Percentiles rank a stretch among this genome's conserved stretches.
Evolutionary conservation across 805 yeast genomes (phyloP).

Genomic region (Lipomyces lipofer): DNA sequence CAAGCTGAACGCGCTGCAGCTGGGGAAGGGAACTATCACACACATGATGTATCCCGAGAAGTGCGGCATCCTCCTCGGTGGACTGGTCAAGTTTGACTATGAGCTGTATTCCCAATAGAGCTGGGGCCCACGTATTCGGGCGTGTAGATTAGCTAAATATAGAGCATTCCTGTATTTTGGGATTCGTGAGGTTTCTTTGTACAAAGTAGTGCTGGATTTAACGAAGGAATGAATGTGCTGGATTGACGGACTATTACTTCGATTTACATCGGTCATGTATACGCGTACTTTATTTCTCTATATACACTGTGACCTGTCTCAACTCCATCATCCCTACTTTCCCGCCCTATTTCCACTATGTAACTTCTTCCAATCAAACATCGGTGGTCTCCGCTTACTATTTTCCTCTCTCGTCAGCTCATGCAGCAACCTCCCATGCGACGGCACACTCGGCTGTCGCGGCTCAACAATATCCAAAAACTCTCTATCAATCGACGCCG

Average conservation of each 20-base stretch:
- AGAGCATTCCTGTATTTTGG: too few species aligned
- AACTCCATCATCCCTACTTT: not conserved
- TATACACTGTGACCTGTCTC: not conserved
- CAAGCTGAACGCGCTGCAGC: slow-evolving; percentile 9
- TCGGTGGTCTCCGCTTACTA: slow-evolving; percentile 17
- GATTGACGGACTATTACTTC: too few species aligned
- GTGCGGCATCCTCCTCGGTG: slow-evolving; percentile 16
- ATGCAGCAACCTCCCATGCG: slow-evolving; percentile 11
- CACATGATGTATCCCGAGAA: not conserved
- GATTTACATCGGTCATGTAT: not conserved
- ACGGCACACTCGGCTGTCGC: slow-evolving; percentile 21
- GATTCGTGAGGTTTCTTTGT: too few species aligned
- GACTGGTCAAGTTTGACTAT: slow-evolving; percentile 20
- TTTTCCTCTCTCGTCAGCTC: slow-evolving; percentile 34
- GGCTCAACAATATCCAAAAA: slow-evolving; percentile 17
- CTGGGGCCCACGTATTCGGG: too few species aligned
- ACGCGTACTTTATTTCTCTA: too few species aligned
- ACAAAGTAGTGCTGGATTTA: too few species aligned
- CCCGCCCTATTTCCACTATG: not conserved
- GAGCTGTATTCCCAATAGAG: slow-evolving; percentile 23
- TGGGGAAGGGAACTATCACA: slow-evolving; percentile 11
- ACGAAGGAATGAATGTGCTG: too few species aligned
- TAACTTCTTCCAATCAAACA: slow-evolving; percentile 20
- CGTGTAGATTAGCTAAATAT: too few species aligned
- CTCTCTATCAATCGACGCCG: slow-evolving; percentile 25